phyloP scores from a whole-genome alignment of 2,329 filamentous ascomycete genomes.

The Xylaria sp. region DNA sequence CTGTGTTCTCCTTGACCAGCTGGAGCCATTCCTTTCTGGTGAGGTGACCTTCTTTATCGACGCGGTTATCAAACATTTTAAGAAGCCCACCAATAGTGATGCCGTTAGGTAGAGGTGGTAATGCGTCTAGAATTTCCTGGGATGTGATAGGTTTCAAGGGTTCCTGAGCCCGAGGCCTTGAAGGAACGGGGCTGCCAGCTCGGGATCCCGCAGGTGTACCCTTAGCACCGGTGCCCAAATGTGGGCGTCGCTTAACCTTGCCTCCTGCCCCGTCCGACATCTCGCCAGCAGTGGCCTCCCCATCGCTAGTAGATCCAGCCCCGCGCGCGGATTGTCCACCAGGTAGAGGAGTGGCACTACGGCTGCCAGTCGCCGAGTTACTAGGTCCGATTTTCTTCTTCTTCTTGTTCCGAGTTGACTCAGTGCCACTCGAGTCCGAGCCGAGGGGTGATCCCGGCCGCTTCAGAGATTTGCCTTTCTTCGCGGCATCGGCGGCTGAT shows the following conservation, averaged over 20 bases:
- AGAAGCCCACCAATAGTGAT: slow-evolving; percentile 67
- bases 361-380: slow-evolving; percentile 62
- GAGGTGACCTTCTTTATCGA: slow-evolving; percentile 64
- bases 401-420: slow-evolving; percentile 84
- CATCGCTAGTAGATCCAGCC: slow-evolving; percentile 75
- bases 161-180: slow-evolving; percentile 42
- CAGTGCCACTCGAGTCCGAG: slow-evolving; percentile 92
- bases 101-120: slow-evolving; percentile 62
- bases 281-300: slow-evolving; percentile 76
- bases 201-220: slow-evolving; percentile 70
- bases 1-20: slow-evolving; percentile 66
- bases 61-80: slow-evolving; percentile 63
- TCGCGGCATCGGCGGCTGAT: slow-evolving; percentile 58
- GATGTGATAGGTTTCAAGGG: slow-evolving; percentile 55
- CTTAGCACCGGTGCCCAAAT: slow-evolving; percentile 54
- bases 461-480: slow-evolving; percentile 76
- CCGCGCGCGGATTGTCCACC: slow-evolving; percentile 58
- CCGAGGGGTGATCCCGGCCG: slow-evolving; percentile 86
- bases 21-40: slow-evolving; percentile 67
- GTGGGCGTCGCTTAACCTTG: slow-evolving; percentile 62
- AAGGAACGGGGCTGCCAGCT: slow-evolving; percentile 68
- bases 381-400: slow-evolving; percentile 60
- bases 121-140: slow-evolving; percentile 65
- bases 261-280: slow-evolving; percentile 68
- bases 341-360: slow-evolving; percentile 66